A percentile compares a stretch with the other conserved stretches of the same genome.
Conservation (phyloP, 2,329 filamentous ascomycete genomes). For the Fonsecaea pugnacius region DNA sequence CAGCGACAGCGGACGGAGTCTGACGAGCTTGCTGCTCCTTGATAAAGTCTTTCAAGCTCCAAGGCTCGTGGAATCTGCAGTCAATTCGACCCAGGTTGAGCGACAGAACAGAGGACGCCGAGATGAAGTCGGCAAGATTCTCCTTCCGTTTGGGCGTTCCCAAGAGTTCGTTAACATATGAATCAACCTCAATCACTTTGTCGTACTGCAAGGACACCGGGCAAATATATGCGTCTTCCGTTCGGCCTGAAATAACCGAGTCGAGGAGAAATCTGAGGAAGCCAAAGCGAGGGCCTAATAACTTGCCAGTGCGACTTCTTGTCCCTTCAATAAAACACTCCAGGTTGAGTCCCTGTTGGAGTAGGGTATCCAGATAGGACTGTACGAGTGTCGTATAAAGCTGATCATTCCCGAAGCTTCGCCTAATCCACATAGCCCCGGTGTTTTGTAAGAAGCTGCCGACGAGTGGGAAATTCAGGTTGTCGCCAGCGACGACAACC, state of each 20-base stretch:
- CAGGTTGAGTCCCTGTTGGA: constrained; percentile 90
- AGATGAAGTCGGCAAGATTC: constrained; percentile 87
- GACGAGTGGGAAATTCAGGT: constrained; percentile 89
- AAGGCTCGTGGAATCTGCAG: constrained; percentile 93
- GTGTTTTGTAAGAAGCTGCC: constrained; percentile 91
- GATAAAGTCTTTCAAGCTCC: constrained; percentile 84
- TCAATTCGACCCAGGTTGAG: constrained; percentile 89
- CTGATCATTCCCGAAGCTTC: constrained; percentile 88
- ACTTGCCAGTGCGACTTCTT: constrained; percentile 87
- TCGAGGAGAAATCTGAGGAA: constrained; percentile 92
- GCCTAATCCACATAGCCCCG: constrained; percentile 69
- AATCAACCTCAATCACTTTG: constrained; percentile 97
- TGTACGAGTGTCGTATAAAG: constrained; percentile 93
- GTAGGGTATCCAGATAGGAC: constrained; percentile 87
- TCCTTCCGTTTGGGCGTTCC: constrained; percentile 96
- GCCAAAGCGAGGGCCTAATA: constrained; percentile 92
- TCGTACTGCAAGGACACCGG: constrained; percentile 98
- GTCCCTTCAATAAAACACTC: constrained; percentile 98
- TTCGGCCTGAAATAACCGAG: constrained; percentile 82
- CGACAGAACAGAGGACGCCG: constrained; percentile 83
- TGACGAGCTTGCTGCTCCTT: constrained; percentile 69
- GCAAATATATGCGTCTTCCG: constrained; percentile 89
- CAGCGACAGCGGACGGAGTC: constrained; percentile 46
- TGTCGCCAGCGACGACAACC: constrained; percentile 92
- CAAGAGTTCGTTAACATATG: constrained; percentile 91